phyloP scores from a whole-genome alignment of 1,284 basidiomycete genomes.

The Ceratobasidium sp. region DNA sequence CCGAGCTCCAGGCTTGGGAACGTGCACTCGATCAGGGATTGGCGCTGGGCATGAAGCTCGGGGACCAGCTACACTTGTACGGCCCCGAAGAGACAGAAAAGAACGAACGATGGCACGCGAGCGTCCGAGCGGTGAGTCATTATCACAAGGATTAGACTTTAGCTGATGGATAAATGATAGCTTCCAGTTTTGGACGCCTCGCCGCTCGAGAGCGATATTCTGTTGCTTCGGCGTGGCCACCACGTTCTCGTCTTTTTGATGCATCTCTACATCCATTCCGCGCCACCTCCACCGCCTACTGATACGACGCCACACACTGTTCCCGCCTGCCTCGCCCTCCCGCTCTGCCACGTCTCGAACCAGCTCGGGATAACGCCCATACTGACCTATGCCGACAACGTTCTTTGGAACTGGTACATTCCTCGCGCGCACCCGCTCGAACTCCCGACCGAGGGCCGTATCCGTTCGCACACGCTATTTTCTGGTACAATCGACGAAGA shows the following conservation, averaged over 20 bases:
- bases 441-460: conserved; percentile 63
- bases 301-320: conserved; percentile 64
- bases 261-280: conserved; percentile 70
- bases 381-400: conserved; percentile 93
- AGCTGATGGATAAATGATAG: conserved; percentile 58
- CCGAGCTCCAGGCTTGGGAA: conserved; percentile 81
- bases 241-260: conserved; percentile 67
- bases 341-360: conserved; percentile 80
- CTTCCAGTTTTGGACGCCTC: conserved; percentile 72
- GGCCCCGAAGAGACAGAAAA: conserved; percentile 61
- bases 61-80: conserved; percentile 62
- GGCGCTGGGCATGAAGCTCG: conserved; percentile 67
- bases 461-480: conserved; percentile 69
- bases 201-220: conserved; percentile 69
- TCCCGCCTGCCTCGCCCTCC: conserved; percentile 81
- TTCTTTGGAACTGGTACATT: conserved; percentile 90
- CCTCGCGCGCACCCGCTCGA: conserved; percentile 60
- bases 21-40: conserved; percentile 61
- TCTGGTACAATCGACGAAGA: conserved; percentile 87
- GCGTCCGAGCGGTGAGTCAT: too few relatives aligned
- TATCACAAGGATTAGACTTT: neutral
- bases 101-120: conserved; percentile 68
- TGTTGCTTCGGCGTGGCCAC: conserved; percentile 76
- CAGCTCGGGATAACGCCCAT: conserved; percentile 89
- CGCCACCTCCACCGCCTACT: conserved; percentile 78